These are phyloP conservation scores for Volvox carteri DNA, from an alignment of 163 green algal species.

Conservation along the genomic window DNA sequence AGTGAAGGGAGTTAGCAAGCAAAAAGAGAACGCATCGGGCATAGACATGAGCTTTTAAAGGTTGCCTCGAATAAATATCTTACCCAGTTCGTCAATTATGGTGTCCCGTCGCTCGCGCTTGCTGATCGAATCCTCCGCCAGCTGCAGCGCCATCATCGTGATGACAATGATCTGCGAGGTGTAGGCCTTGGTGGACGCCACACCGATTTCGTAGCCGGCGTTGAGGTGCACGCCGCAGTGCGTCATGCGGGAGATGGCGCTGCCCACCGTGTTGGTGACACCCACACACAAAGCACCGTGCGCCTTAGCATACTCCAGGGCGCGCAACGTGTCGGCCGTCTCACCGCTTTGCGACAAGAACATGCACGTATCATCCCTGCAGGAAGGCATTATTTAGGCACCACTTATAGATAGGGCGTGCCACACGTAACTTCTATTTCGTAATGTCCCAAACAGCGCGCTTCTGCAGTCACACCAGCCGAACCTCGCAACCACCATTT, in stretches of 20 bases:
- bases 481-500: too few species aligned
- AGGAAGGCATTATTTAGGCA: too few species aligned
- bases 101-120: constrained; percentile 79
- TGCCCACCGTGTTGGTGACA: constrained; percentile 97
- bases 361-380: constrained; percentile 89
- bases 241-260: constrained; percentile 91
- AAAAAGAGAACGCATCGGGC: too few species aligned
- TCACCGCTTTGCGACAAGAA: constrained; percentile 97
- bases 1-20: too few species aligned
- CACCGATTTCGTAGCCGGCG: constrained; percentile 96
- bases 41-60: too few species aligned
- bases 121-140: constrained; percentile 91
- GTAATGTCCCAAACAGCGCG: too few species aligned
- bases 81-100: constrained; percentile 90
- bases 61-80: too few species aligned
- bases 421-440: too few species aligned
- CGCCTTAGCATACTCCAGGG: constrained; percentile 90
- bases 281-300: constrained; percentile 93
- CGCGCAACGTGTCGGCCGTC: constrained; percentile 96
- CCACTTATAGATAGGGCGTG: too few species aligned
- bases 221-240: constrained; percentile 98
- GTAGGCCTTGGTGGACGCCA: constrained; percentile 98
- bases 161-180: constrained; percentile 93
- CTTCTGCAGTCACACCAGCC: too few species aligned
- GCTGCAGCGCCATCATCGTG: constrained; percentile 94